Conservation (phyloP, 768 basidiomycete genomes). For the Lactarius hatsudake region DNA sequence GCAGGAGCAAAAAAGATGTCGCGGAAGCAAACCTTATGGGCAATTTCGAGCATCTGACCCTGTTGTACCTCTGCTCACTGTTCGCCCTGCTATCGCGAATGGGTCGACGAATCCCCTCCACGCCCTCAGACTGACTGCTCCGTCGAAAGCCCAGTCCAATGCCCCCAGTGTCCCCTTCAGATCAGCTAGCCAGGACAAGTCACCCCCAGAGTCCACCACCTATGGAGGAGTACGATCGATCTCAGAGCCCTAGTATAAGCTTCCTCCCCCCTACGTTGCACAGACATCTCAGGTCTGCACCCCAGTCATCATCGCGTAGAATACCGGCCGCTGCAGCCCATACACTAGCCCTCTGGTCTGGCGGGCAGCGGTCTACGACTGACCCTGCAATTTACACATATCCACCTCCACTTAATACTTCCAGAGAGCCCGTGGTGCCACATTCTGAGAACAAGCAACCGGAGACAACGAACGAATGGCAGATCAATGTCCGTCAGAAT, state of each 20-base stretch:
- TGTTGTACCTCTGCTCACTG: conserved; percentile 19
- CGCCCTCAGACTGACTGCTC: conserved; percentile 24
- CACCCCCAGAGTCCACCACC: conserved; percentile 9
- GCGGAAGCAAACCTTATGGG: conserved; percentile 39
- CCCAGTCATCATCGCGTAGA: conserved; percentile 20
- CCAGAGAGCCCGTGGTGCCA: conserved; percentile 1
- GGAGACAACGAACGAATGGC: conserved; percentile 13
- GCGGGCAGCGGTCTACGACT: conserved; percentile 25
- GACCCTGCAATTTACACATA: conserved; percentile 32
- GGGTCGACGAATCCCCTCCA: conserved; percentile 14
- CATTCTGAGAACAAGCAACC: neutral
- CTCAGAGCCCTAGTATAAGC: conserved; percentile 37
- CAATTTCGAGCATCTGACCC: conserved; percentile 23
- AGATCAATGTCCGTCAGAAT: conserved; percentile 7
- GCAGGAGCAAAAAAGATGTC: conserved; percentile 22
- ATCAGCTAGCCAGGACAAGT: conserved; percentile 2
- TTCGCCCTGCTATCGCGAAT: conserved; percentile 19
- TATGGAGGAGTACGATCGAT: conserved; percentile 22
- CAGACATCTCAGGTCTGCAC: conserved; percentile 40
- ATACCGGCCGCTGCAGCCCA: conserved; percentile 2
- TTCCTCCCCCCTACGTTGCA: conserved; percentile 52
- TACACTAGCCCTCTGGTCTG: conserved; percentile 10
- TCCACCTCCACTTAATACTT: conserved; percentile 25
- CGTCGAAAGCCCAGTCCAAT: conserved; percentile 17
- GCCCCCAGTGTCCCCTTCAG: neutral